phyloP scores from a whole-genome alignment of 1,139 yeast species.

The Arxiozyma heterogenica region DNA sequence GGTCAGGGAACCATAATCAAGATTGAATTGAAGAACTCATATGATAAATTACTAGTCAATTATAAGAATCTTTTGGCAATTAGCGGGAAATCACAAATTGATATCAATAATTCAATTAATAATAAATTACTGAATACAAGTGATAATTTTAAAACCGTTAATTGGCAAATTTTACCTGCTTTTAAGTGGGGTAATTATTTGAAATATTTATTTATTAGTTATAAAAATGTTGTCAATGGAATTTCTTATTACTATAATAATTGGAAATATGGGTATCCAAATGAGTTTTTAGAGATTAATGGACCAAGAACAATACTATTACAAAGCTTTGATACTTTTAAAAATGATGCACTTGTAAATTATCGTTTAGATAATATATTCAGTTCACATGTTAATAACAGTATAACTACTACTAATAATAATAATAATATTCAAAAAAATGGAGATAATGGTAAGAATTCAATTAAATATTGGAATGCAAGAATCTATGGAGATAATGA shows the following conservation, averaged over 20 bases:
- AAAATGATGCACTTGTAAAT: constrained; percentile 2
- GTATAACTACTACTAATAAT: background rate
- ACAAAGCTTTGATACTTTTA: constrained; percentile 16
- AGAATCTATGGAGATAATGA: background rate
- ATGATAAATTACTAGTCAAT: constrained; percentile 25
- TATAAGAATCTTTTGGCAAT: constrained; percentile 26
- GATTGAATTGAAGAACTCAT: constrained; percentile 19
- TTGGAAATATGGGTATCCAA: constrained; percentile 11
- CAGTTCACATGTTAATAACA: background rate
- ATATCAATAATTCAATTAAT: constrained; percentile 17
- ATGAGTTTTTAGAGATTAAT: constrained; percentile 19
- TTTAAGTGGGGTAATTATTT: constrained; percentile 3
- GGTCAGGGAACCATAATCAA: constrained; percentile 28
- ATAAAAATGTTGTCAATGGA: constrained; percentile 2
- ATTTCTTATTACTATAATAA: constrained; percentile 10
- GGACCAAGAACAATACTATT: constrained; percentile 30
- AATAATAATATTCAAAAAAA: background rate
- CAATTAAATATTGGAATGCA: constrained; percentile 1
- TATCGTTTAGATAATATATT: constrained; percentile 5
- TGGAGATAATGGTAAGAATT: background rate
- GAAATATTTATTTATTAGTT: constrained; percentile 3
- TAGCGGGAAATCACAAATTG: constrained; percentile 23
- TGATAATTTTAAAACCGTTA: background rate
- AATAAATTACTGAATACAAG: background rate
- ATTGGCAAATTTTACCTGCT: background rate